These are phyloP conservation scores for Pholiota microspora DNA, from an alignment of 768 basidiomycete species.

Conservation along the genomic window DNA sequence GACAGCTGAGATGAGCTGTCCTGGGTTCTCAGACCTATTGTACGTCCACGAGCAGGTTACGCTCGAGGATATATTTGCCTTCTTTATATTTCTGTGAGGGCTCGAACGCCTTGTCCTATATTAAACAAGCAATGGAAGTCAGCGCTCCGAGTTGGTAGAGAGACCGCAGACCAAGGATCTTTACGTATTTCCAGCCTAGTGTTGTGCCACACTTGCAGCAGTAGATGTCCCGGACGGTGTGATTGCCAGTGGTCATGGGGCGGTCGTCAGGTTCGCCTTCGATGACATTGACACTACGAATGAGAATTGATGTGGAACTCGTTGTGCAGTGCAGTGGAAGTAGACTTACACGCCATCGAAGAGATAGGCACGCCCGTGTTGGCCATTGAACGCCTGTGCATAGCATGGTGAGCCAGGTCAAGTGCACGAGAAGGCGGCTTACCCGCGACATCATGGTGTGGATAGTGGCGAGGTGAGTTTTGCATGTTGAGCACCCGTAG, in stretches of 20 bases:
- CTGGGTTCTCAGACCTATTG: slow-evolving; percentile 42
- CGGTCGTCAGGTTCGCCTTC: slow-evolving; percentile 90
- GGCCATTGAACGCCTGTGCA: slow-evolving; percentile 89
- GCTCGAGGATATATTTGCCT: slow-evolving; percentile 96
- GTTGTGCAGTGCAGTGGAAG: background rate
- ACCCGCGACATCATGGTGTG: slow-evolving; percentile 91
- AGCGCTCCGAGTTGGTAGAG: slow-evolving; percentile 4
- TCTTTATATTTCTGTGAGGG: slow-evolving; percentile 95
- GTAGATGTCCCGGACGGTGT: slow-evolving; percentile 94
- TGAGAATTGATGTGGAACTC: slow-evolving; percentile 14
- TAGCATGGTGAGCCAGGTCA: slow-evolving; percentile 9
- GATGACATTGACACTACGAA: slow-evolving; percentile 79
- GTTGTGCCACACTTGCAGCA: slow-evolving; percentile 86
- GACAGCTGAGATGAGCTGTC: slow-evolving; percentile 7
- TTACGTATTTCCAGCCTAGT: slow-evolving; percentile 98
- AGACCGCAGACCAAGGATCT: slow-evolving; percentile 24
- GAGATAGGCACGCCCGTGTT: slow-evolving; percentile 93
- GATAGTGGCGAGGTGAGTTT: slow-evolving; percentile 88
- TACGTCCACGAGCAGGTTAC: slow-evolving; percentile 84
- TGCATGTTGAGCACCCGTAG: slow-evolving; percentile 85
- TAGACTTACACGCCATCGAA: slow-evolving; percentile 86
- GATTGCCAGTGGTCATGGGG: slow-evolving; percentile 95
- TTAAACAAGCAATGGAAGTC: slow-evolving; percentile 6
- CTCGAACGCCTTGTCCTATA: slow-evolving; percentile 90
- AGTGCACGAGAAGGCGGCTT: slow-evolving; percentile 28